These are phyloP conservation scores for Talaromyces funiculosus DNA, from an alignment of 2,329 filamentous ascomycete species.

Conservation along the genomic window DNA sequence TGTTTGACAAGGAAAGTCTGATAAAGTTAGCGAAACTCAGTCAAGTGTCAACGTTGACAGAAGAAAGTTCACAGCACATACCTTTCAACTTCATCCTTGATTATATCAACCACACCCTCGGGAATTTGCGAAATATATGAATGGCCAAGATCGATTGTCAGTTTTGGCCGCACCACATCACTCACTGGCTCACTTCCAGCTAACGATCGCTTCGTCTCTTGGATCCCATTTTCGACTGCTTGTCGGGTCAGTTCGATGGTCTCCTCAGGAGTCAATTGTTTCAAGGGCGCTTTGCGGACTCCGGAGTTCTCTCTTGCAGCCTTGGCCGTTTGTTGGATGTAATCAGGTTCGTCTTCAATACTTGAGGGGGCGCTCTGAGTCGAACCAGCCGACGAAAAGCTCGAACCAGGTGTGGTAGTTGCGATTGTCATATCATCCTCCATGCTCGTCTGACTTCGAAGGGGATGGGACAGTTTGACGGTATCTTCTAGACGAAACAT, in stretches of 20 bases:
- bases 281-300: slow-evolving; percentile 21
- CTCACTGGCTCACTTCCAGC: slow-evolving; percentile 42
- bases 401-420: slow-evolving; percentile 24
- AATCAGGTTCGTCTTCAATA: slow-evolving; percentile 26
- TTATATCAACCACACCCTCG: slow-evolving; percentile 46
- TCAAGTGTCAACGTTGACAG: too few species aligned
- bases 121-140: slow-evolving; percentile 46
- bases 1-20: slow-evolving; percentile 48
- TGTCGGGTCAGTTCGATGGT: slow-evolving; percentile 41
- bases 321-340: slow-evolving; percentile 16
- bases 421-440: slow-evolving; percentile 27
- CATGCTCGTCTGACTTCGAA: slow-evolving; percentile 23
- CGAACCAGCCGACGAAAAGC: slow-evolving; percentile 21
- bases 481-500: slow-evolving; percentile 37
- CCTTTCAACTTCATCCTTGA: slow-evolving; percentile 50
- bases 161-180: slow-evolving; percentile 43
- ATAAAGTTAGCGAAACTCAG: background rate
- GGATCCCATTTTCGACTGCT: slow-evolving; percentile 44
- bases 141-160: slow-evolving; percentile 49
- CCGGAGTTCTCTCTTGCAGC: slow-evolving; percentile 18
- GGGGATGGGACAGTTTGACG: slow-evolving; percentile 28
- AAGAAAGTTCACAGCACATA: slow-evolving; percentile 19
- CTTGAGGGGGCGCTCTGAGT: slow-evolving; percentile 21
- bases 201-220: slow-evolving; percentile 44
- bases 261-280: slow-evolving; percentile 37